Percentiles rank a stretch among this genome's conserved stretches.
Evolutionary conservation across 2,329 filamentous ascomycete species (phyloP).

Genomic region (Colletotrichum eremochloae): DNA sequence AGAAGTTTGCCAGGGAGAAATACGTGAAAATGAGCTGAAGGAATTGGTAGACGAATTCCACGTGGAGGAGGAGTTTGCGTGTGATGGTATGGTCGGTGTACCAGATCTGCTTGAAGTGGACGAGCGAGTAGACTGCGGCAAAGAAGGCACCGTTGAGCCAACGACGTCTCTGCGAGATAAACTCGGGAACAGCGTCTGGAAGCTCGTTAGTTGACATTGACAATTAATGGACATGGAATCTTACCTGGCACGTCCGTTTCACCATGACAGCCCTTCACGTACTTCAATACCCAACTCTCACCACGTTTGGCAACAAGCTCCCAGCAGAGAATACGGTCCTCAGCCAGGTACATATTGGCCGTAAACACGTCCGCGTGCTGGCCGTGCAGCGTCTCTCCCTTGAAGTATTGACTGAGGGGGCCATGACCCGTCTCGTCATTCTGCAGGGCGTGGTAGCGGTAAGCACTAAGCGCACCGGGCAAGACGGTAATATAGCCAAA

Average conservation of each 20-base stretch:
- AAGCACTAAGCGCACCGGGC: slow-evolving; percentile 93
- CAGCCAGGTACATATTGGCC: slow-evolving; percentile 94
- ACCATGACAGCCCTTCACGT: slow-evolving; percentile 95
- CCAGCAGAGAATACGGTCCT: slow-evolving; percentile 92
- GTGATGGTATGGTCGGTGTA: slow-evolving; percentile 89
- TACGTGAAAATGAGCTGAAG: slow-evolving; percentile 95
- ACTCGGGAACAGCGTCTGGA: slow-evolving; percentile 90
- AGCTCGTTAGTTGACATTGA: slow-evolving; percentile 41
- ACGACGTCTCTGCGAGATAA: slow-evolving; percentile 94
- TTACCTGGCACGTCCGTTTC: slow-evolving; percentile 97
- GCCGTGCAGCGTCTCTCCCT: slow-evolving; percentile 96
- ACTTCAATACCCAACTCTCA: slow-evolving; percentile 97
- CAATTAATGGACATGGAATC: slow-evolving; percentile 47
- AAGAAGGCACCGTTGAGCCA: slow-evolving; percentile 99
- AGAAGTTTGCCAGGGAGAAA: slow-evolving; percentile 99
- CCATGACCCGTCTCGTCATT: slow-evolving; percentile 97
- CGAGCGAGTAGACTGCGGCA: slow-evolving; percentile 95
- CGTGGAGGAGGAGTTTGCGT: slow-evolving; percentile 90
- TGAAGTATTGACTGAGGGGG: slow-evolving; percentile 97
- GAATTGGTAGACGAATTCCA: slow-evolving; percentile 97
- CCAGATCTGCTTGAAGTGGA: slow-evolving; percentile 96
- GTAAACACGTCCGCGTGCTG: slow-evolving; percentile 98
- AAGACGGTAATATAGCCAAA: slow-evolving; percentile 99
- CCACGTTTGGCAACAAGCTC: slow-evolving; percentile 95
- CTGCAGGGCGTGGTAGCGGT: slow-evolving; percentile 94